Percentiles rank a stretch among this genome's conserved stretches.
phyloP scores from a whole-genome alignment of 2,329 filamentous ascomycete species.

The Laburnicola sp. region DNA sequence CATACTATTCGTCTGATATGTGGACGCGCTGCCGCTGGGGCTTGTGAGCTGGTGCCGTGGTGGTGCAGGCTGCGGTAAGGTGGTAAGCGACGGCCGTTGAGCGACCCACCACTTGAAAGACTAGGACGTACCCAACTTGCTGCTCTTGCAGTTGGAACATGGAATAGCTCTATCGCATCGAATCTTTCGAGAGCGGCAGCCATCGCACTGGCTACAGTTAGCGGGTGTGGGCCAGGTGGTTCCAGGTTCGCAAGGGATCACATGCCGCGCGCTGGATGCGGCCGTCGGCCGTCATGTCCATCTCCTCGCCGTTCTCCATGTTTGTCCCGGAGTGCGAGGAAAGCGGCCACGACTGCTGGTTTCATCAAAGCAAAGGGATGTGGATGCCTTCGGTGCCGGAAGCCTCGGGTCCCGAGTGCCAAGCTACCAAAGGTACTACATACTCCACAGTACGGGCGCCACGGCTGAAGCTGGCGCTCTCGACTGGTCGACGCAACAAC shows the following conservation, averaged over 20 bases:
- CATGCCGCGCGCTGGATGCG: slow-evolving; percentile 37
- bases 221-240: slow-evolving; percentile 7
- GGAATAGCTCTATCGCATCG: slow-evolving; percentile 39
- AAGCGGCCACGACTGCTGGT: slow-evolving; percentile 5
- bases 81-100: too few relatives aligned
- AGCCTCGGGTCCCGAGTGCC: slow-evolving; percentile 21
- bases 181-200: slow-evolving; percentile 41
- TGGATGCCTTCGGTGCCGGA: slow-evolving; percentile 14
- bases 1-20: slow-evolving; percentile 45
- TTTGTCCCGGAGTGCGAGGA: slow-evolving; percentile 20
- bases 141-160: slow-evolving; percentile 44
- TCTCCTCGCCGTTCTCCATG: slow-evolving; percentile 39
- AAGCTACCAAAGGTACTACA: slow-evolving; percentile 3
- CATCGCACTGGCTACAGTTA: slow-evolving; percentile 34
- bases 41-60: slow-evolving; percentile 38
- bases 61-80: slow-evolving; percentile 37
- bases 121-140: slow-evolving; percentile 36
- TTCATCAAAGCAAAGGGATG: slow-evolving; percentile 1
- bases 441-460: slow-evolving; percentile 1
- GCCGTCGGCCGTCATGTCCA: slow-evolving; percentile 31
- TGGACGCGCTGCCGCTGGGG: slow-evolving; percentile 39
- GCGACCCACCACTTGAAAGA: background rate
- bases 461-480: background rate
- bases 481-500: too few relatives aligned
- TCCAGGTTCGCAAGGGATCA: background rate